Base-by-base conservation (phyloP, 148 eudicot genomes). In the Arctostaphylos glauca region DNA sequence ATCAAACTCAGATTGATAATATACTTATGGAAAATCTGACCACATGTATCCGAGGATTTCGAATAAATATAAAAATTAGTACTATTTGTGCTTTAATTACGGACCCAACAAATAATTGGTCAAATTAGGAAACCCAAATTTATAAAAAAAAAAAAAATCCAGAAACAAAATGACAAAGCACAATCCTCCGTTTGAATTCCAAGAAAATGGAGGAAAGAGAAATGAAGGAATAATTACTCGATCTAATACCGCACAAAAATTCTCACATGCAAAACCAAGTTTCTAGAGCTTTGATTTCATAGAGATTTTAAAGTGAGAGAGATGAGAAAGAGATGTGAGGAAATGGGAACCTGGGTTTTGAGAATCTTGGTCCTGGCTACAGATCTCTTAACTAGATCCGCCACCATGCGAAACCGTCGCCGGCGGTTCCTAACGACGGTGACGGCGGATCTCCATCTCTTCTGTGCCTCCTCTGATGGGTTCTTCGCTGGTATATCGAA, bases 401-500 rank as follows among this genome's bases (percentile, higher is more conserved):
- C 88, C 67, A 88, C 90, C 78, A 87, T 87, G 0, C 94, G 94
- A 52, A 91, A 90, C 1, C 94, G 89, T 0, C 94, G 89, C 0
- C 87, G 81, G 19, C 84, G 92, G 59, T 91, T 91, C 12, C 64
- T 81, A 59, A 90, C 89, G 76, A 84, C 7, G 50, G 89, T 80
- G 54, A 90, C 90, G 64, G 92, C 91, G 19, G 87, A 85, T 9
- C 94, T 74, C 94, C 94, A 91, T 49, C 87, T 76, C 21, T 31
- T 52, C 13, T 83, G 85, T 2, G 92, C 92, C 53, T 91, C 94
- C 52, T 87, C 91, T 7, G 94, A 84, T 8, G 92, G 87, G 75
- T 88, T 76, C 83, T 90, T 89, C 5, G 82, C 82, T 16, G 89
- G 86, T 2, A 91, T 78, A 3, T 90, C 78, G 54, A 91, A 91